Percentiles rank a stretch among this genome's conserved stretches.
Conservation (phyloP, 2,329 filamentous ascomycete genomes). For the Penicillium digitatum region DNA sequence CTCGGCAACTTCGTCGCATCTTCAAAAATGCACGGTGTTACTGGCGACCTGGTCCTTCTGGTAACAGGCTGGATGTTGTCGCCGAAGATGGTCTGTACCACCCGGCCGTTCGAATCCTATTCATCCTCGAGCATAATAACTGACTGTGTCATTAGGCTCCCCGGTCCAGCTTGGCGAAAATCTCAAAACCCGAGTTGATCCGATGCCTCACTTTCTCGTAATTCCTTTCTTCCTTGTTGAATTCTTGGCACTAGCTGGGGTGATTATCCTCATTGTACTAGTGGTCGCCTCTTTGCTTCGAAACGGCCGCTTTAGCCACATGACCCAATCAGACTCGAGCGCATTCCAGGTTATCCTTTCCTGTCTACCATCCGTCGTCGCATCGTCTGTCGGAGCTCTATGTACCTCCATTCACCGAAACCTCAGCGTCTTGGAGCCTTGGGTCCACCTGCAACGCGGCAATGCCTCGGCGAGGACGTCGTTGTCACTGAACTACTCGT, state of each 20-base stretch:
- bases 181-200: constrained; percentile 27
- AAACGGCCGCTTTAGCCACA: constrained; percentile 30
- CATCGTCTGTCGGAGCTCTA: constrained; percentile 31
- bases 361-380: constrained; percentile 32
- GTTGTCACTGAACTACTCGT: constrained; percentile 33
- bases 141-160: constrained; percentile 14
- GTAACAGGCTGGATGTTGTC: constrained; percentile 30
- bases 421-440: constrained; percentile 34
- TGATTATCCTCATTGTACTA: constrained; percentile 32
- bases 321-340: constrained; percentile 33
- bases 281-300: constrained; percentile 27
- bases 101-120: background rate
- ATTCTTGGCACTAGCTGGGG: constrained; percentile 30
- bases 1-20: constrained; percentile 30
- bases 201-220: constrained; percentile 33
- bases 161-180: constrained; percentile 25
- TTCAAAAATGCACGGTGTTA: constrained; percentile 28
- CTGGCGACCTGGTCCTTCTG: constrained; percentile 28
- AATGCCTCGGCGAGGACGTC: constrained; percentile 26
- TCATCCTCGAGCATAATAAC: background rate
- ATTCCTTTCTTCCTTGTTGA: constrained; percentile 35
- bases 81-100: constrained; percentile 26
- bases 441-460: constrained; percentile 35
- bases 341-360: constrained; percentile 32
- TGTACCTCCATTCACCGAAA: constrained; percentile 36